phyloP scores from a whole-genome alignment of 768 basidiomycete genomes.

The Mycena capillaripes region DNA sequence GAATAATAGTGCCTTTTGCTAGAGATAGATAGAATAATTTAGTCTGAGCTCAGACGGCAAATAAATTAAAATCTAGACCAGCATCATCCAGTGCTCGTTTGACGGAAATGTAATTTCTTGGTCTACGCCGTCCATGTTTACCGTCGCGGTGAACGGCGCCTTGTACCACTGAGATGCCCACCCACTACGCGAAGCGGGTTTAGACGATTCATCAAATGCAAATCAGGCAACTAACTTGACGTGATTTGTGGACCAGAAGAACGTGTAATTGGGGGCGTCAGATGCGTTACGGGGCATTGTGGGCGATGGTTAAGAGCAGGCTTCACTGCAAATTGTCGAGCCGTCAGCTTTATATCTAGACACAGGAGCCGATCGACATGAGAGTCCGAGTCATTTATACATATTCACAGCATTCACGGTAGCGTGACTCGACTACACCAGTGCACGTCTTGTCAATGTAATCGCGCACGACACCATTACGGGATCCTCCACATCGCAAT shows the following conservation, averaged over 20 bases:
- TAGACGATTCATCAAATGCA: neutral
- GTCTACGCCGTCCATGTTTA: slow-evolving; percentile 47
- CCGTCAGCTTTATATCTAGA: neutral
- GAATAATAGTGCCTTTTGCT: slow-evolving; percentile 71
- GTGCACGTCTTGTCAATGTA: no score
- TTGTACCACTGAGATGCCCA: slow-evolving; percentile 66
- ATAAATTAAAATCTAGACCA: slow-evolving; percentile 30
- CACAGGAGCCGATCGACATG: neutral
- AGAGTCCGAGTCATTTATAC: neutral
- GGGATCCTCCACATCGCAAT: slow-evolving; percentile 80
- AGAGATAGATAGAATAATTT: neutral
- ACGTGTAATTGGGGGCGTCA: slow-evolving; percentile 44
- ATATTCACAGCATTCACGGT: neutral
- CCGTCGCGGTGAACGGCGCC: slow-evolving; percentile 58
- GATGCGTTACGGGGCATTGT: neutral
- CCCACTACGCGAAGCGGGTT: slow-evolving; percentile 46
- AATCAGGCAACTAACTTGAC: slow-evolving; percentile 50
- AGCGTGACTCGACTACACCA: neutral
- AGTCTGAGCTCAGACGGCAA: neutral
- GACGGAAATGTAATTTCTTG: slow-evolving; percentile 57
- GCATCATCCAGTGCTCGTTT: slow-evolving; percentile 81
- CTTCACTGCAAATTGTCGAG: neutral
- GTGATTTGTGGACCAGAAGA: slow-evolving; percentile 62
- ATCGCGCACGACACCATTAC: no score
- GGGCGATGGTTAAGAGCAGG: neutral